These are phyloP conservation scores for Suillus lakei DNA, from an alignment of 768 basidiomycete species.

Conservation along the genomic window DNA sequence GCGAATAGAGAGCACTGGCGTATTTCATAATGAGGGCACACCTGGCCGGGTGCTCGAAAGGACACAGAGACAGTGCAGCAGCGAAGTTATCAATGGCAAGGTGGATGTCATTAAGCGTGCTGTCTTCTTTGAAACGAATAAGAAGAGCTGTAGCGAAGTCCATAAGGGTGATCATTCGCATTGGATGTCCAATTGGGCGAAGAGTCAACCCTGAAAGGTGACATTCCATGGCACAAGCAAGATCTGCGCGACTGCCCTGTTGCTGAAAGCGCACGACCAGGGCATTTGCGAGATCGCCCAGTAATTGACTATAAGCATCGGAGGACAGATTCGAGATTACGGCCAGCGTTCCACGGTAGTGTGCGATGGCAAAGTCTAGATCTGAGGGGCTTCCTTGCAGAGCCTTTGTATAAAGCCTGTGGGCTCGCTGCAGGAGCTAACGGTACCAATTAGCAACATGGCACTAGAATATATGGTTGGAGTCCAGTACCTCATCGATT, in stretches of 20 bases:
- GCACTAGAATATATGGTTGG: not conserved
- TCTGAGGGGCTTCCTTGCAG: conserved; percentile 23
- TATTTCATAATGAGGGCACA: conserved; percentile 31
- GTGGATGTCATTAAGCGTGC: conserved; percentile 31
- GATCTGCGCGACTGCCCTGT: conserved; percentile 29
- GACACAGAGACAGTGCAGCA: conserved; percentile 17
- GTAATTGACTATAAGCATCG: conserved; percentile 28
- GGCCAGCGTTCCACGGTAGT: conserved; percentile 29
- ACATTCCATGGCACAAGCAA: conserved; percentile 33
- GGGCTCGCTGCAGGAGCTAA: not conserved
- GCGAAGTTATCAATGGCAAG: conserved; percentile 31
- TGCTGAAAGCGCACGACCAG: conserved; percentile 32
- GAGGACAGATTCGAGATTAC: conserved; percentile 15
- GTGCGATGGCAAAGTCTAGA: conserved; percentile 30
- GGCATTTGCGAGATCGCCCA: conserved; percentile 33
- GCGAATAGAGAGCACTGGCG: conserved; percentile 32
- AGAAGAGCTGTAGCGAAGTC: conserved; percentile 35
- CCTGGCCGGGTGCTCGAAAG: conserved; percentile 19
- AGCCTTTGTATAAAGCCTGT: not conserved
- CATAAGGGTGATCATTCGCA: conserved; percentile 26
- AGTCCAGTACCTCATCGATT: not conserved
- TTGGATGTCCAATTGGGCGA: conserved; percentile 30
- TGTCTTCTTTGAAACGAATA: conserved; percentile 29
- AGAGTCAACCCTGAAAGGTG: conserved; percentile 31
- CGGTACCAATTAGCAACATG: not conserved